A percentile compares a stretch with the other conserved stretches of the same genome.
These are phyloP conservation scores for Penicillium sp. DNA, from an alignment of 2,329 filamentous ascomycete genomes.

Conservation along the genomic window DNA sequence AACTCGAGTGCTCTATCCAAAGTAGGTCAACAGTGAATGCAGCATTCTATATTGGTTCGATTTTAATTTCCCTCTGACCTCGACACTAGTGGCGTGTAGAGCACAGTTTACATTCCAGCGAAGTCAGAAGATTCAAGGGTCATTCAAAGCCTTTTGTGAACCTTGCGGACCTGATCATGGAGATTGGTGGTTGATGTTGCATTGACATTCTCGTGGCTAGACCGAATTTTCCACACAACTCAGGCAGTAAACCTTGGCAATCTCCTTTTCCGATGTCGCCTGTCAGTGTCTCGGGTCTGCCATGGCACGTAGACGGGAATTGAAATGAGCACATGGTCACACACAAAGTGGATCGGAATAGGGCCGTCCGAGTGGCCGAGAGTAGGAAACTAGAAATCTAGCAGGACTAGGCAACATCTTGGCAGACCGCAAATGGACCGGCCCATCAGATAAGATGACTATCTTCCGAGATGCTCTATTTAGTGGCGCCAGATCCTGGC, in stretches of 20 bases:
- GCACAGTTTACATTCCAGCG: no score
- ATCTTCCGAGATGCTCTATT: background rate
- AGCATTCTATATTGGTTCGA: no score
- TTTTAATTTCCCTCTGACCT: no score
- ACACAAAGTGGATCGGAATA: conserved; percentile 2
- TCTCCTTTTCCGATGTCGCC: background rate
- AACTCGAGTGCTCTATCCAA: no score
- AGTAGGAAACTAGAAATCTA: background rate
- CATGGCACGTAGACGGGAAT: background rate
- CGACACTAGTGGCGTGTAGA: no score
- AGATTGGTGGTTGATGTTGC: no score
- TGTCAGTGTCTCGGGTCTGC: background rate
- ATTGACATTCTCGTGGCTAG: no score
- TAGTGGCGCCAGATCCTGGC: background rate
- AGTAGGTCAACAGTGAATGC: no score
- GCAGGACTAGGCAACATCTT: background rate
- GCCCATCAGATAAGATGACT: conserved; percentile 12
- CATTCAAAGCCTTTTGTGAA: no score
- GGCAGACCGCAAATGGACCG: background rate
- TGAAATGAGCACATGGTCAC: background rate
- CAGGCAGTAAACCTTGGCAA: background rate
- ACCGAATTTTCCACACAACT: background rate
- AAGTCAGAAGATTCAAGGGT: no score
- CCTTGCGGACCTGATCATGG: no score
- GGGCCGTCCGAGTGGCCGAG: background rate